Evolutionary conservation across 1,284 basidiomycete species (phyloP).

Genomic region (Pseudozyma sp.): DNA sequence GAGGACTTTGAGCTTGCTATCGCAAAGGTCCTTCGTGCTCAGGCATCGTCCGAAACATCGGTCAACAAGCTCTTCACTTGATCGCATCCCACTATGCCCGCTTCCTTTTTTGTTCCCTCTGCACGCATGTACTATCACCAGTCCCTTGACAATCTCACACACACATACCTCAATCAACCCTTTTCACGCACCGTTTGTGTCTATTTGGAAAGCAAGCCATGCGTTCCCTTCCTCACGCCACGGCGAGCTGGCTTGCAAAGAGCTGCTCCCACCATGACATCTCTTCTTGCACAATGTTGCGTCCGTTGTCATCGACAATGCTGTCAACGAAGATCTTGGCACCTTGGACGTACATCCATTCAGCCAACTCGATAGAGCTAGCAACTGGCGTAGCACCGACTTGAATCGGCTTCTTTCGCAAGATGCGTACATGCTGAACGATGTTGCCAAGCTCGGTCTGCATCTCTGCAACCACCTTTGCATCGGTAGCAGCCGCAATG

Average conservation of each 20-base stretch:
- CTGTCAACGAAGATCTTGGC: conserved; percentile 32
- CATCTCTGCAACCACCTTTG: conserved; percentile 7
- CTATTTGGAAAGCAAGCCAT: background rate
- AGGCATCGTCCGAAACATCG: conserved; percentile 67
- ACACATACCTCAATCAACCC: conserved; percentile 10
- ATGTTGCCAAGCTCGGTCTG: conserved; percentile 20
- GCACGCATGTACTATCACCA: conserved; percentile 42
- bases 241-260: conserved; percentile 20
- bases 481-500: background rate
- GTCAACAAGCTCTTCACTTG: conserved; percentile 70
- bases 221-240: background rate
- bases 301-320: conserved; percentile 35
- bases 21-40: conserved; percentile 78
- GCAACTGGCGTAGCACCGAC: conserved; percentile 11
- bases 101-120: conserved; percentile 1
- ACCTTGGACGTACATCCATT: conserved; percentile 35
- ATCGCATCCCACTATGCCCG: conserved; percentile 12
- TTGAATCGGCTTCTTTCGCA: conserved; percentile 29
- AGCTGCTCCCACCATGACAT: conserved; percentile 37
- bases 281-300: conserved; percentile 22
- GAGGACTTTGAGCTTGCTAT: conserved; percentile 99
- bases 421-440: conserved; percentile 18
- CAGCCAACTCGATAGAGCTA: conserved; percentile 17
- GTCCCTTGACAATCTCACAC: conserved; percentile 16
- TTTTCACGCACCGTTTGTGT: background rate